Percentiles rank a stretch among this genome's conserved stretches.
These are phyloP conservation scores for Penicillium daleae DNA, from an alignment of 495 filamentous ascomycete species.

Conservation along the genomic window DNA sequence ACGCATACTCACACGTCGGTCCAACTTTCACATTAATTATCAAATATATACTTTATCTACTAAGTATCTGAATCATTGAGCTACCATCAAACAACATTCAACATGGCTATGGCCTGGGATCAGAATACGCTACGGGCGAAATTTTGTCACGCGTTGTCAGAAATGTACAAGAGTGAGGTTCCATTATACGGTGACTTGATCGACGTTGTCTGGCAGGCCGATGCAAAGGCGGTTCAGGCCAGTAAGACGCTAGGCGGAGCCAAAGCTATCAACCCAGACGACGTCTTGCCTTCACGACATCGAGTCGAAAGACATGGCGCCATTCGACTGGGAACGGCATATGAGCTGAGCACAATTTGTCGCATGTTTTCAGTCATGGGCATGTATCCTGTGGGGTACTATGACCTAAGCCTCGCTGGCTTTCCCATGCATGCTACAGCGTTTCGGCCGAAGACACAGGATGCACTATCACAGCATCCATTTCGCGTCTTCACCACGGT, in stretches of 20 bases:
- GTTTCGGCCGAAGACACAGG: conserved; percentile 38
- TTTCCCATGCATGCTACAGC: conserved; percentile 51
- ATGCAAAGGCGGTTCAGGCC: conserved; percentile 29
- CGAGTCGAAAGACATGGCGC: conserved; percentile 49
- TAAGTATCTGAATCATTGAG: background rate
- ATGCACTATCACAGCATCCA: conserved; percentile 37
- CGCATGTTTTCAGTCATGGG: conserved; percentile 47
- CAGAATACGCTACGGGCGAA: conserved; percentile 35
- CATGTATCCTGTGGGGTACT: conserved; percentile 51
- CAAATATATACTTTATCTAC: background rate
- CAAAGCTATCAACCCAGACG: conserved; percentile 26
- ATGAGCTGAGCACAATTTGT: conserved; percentile 42
- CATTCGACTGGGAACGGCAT: conserved; percentile 44
- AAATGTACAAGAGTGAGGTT: conserved; percentile 47
- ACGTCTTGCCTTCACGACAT: conserved; percentile 35
- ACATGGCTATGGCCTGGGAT: conserved; percentile 24
- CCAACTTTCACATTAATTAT: background rate
- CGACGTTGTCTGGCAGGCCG: conserved; percentile 38
- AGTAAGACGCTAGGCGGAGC: conserved; percentile 13
- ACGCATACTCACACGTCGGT: background rate
- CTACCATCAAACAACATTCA: background rate
- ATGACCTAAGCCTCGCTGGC: conserved; percentile 43
- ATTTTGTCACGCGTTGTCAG: conserved; percentile 43
- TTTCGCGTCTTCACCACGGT: conserved; percentile 51
- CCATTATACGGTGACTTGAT: conserved; percentile 45